Base-by-base conservation (phyloP, 1,139 yeast genomes). In the Lodderomyces pseudojiufengensis region DNA sequence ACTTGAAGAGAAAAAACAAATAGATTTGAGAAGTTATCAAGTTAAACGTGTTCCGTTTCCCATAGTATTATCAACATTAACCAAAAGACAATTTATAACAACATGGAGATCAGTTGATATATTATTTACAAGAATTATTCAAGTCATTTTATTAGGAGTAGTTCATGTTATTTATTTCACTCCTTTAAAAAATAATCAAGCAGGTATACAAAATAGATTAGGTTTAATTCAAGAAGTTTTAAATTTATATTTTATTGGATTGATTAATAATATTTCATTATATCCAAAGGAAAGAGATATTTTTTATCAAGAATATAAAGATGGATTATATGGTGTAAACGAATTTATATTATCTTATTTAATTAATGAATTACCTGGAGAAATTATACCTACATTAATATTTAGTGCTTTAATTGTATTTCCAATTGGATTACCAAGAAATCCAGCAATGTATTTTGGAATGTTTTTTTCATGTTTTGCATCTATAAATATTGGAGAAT, bases 231-330 rank as follows among this genome's bases (percentile, higher is more conserved):
- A 84, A 52, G 83, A 81, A 49, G 67, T 79, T 4, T 63, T 80
- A 5, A 75, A 85, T 11, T 52, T 84, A 32, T 84, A 80, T 49
- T 84, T 78, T 51, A 76, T 79, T 31, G 95, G 95, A 1, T 75
- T 84, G 70, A 65, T 84, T 35, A 81, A 80, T 48, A 84, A 82
- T 49, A 60, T 84, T 48, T 72, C 88, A 1, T 65, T 80, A 9
- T 84, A 80, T 51, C 90, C 92, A 1, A 52, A 62, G 10, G 90
- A 84, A 45, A 63, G 87, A 42, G 70, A 78, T 42, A 73, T 80
- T 29, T 84, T 84, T 51, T 82, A 82, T 50, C 80, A 81, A 38
- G 95, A 84, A 49, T 78, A 75, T 47, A 72, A 72, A 40, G 94
- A 84, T 52, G 78, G 76, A 29, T 73, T 81, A 2, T 80, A 82